These are phyloP conservation scores for Malus fusca DNA, from an alignment of 306 rosid genomes.

Conservation along the genomic window DNA sequence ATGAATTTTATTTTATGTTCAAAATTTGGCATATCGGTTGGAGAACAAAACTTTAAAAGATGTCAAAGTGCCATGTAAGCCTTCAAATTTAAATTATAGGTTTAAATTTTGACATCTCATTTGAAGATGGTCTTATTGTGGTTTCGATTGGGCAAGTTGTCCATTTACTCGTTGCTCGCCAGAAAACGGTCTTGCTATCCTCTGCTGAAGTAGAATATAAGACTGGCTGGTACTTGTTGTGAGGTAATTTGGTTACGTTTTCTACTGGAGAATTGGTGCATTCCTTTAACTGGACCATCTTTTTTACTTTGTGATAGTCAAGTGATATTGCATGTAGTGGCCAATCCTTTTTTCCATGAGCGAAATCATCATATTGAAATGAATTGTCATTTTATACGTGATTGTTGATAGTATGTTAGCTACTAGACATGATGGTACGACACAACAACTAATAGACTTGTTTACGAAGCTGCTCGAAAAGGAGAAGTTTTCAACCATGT, in stretches of 20 bases:
- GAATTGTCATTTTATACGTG: background rate
- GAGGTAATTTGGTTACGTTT: background rate
- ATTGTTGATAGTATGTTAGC: background rate
- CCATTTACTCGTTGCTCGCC: background rate
- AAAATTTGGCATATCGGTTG: too few relatives aligned
- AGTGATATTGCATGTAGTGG: background rate
- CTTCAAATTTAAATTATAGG: too few relatives aligned
- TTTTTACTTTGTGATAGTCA: too few relatives aligned
- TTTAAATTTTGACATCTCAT: too few relatives aligned
- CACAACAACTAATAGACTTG: background rate
- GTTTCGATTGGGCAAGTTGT: background rate
- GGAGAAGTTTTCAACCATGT: background rate
- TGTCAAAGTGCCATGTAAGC: too few relatives aligned
- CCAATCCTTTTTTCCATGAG: background rate
- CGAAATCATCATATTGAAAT: background rate
- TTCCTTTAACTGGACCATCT: background rate
- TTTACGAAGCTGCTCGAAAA: background rate
- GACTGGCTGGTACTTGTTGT: background rate
- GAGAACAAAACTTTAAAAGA: too few relatives aligned
- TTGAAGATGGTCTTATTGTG: background rate
- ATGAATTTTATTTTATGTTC: too few relatives aligned
- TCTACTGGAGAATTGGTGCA: background rate
- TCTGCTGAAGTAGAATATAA: background rate
- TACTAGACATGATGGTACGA: background rate
- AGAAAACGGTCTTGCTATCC: background rate